These are phyloP conservation scores for Blastobotrys robertii DNA, from an alignment of 805 yeast species.

Conservation along the genomic window DNA sequence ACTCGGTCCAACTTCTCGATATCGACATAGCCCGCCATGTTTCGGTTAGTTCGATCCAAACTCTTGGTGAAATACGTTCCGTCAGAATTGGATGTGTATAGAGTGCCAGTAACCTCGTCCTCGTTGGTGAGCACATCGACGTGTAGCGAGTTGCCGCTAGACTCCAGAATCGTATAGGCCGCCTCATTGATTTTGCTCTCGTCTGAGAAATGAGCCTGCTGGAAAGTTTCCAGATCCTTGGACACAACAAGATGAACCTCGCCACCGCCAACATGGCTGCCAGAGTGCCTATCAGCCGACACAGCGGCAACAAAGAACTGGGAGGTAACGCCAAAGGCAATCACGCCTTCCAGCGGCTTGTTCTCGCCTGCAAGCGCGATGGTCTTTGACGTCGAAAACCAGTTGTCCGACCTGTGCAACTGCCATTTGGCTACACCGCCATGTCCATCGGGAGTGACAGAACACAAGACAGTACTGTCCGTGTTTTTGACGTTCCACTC, in stretches of 20 bases:
- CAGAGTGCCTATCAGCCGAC: constrained; percentile 19
- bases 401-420: constrained; percentile 36
- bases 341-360: constrained; percentile 22
- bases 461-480: constrained; percentile 35
- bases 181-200: constrained; percentile 15
- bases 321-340: constrained; percentile 29
- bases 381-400: constrained; percentile 30
- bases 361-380: constrained; percentile 26
- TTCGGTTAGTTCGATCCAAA: constrained; percentile 27
- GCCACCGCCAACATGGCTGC: constrained; percentile 8
- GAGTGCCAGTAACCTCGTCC: constrained; percentile 20
- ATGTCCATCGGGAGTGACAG: constrained; percentile 34
- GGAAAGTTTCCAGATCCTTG: constrained; percentile 29
- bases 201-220: constrained; percentile 27
- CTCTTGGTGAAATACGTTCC: constrained; percentile 43
- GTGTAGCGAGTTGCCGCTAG: constrained; percentile 33
- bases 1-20: constrained; percentile 39
- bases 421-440: constrained; percentile 27
- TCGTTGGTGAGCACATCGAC: constrained; percentile 26
- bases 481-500: constrained; percentile 19
- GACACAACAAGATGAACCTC: constrained; percentile 25
- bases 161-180: constrained; percentile 28
- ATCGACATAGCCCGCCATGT: constrained; percentile 30
- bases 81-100: constrained; percentile 36
- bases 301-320: constrained; percentile 30